These are phyloP conservation scores for Laguncularia racemosa DNA, from an alignment of 345 rosid genomes.

Conservation along the genomic window DNA sequence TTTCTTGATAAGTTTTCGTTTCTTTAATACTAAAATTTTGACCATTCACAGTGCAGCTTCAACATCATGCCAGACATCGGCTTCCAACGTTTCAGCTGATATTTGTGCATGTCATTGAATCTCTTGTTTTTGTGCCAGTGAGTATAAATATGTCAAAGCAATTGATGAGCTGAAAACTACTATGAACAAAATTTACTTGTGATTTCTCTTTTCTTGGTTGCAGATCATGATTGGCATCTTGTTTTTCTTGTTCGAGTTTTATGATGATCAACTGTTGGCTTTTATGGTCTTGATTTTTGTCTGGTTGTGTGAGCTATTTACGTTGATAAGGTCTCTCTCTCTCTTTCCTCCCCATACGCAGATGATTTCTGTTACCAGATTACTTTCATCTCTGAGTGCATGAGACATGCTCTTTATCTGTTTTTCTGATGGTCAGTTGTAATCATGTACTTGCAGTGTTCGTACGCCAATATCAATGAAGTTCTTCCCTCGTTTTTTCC, in stretches of 20 bases:
- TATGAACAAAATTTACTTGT: neutral
- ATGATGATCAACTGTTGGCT: slow-evolving; percentile 96
- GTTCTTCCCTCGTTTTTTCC: slow-evolving; percentile 97
- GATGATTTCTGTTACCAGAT: neutral
- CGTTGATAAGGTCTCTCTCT: slow-evolving; percentile 71
- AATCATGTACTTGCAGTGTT: slow-evolving; percentile 54
- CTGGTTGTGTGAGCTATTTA: slow-evolving; percentile 96
- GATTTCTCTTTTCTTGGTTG: slow-evolving; percentile 18
- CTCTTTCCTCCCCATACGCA: slow-evolving; percentile 5
- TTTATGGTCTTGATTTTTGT: slow-evolving; percentile 98
- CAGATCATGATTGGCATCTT: slow-evolving; percentile 99
- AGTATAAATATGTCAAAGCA: slow-evolving; percentile 8
- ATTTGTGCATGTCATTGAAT: slow-evolving; percentile 93
- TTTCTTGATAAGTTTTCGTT: too few species aligned
- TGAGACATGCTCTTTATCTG: neutral
- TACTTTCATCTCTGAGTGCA: neutral
- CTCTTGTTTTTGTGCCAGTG: slow-evolving; percentile 98
- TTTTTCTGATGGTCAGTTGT: slow-evolving; percentile 10
- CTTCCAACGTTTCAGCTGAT: slow-evolving; percentile 98
- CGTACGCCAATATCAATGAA: slow-evolving; percentile 97
- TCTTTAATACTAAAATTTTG: neutral
- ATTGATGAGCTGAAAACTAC: neutral
- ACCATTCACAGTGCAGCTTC: slow-evolving; percentile 91
- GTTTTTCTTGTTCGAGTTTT: slow-evolving; percentile 94
- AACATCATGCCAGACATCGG: slow-evolving; percentile 95